Base-by-base conservation (phyloP, 257 asterid genomes). In the Forsythia viridissima region DNA sequence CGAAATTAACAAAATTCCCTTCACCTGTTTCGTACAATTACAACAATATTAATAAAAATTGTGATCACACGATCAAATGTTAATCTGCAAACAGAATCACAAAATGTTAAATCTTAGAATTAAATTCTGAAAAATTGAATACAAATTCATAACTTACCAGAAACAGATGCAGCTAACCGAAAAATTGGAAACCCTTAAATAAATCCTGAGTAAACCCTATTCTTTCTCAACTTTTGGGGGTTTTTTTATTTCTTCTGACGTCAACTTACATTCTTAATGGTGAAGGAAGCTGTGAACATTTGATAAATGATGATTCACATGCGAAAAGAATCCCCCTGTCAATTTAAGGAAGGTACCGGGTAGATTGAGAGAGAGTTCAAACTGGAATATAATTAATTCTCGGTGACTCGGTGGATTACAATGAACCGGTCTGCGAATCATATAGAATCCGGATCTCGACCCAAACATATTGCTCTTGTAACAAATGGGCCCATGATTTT, bases 31-130 rank as follows among this genome's bases (percentile, higher is more conserved):
- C 69, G 4, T 11, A 61, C 36, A 61, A 59, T 59, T 12, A 59
- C 67, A 20, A 61, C 16, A 41, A 40, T 5, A 71, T 18, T 42
- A 41, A 63, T n/a, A 55, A 42, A 43, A 43, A 15, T 6, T 46
- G 61, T 4, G 79, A 74, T 8, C 77, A 74, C 34, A 20, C 37
- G 36, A 59, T 59, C 67, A 59, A 59, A n/a, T 59, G 67, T n/a
- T 20, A 20, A 59, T 59, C 67, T 8, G 67, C 10, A 8, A 59
- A 59, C 36, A 7, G 67, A 59, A n/a, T 59, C 34, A 30, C 37
- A 10, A 30, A 4, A 63, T 20, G 70, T 4, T 30, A 3, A 57
- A 1, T 61, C 69, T 21, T 21, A 6, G 21, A 12, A 61, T 61
- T 24, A 24, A 61, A 61, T 61, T 9, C 11, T 6, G 21, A 24